Base-by-base conservation (phyloP, 2,329 filamentous ascomycete species). In the Fusarium abutilonis region DNA sequence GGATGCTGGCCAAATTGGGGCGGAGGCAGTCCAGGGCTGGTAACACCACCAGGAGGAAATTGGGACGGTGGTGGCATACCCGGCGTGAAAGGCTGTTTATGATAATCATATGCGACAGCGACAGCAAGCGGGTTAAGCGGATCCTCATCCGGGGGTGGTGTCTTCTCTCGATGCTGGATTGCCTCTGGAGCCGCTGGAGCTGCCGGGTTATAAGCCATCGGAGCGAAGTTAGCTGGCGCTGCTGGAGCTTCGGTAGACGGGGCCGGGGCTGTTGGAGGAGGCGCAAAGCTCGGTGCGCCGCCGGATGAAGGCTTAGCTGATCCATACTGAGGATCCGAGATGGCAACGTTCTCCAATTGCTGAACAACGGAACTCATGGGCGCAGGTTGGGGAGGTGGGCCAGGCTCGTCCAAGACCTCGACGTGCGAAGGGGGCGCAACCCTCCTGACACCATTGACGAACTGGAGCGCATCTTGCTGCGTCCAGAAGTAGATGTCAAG, bases 401-500 rank as follows among this genome's bases (percentile, higher is more conserved):
- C 77, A 3, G 89, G 89, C 69, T 89, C 88, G 68, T 90, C 86
- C 35, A 83, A 77, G n/a, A 91, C 79, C 32, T 87, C 83, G 29
- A 90, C 79, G 60, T 88, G 86, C 9, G 80, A 75, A 0, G 80
- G 72, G 4, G 89, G 87, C 23, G 92, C 74, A 5, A 92, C 83
- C 51, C 86, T 82, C 46, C 88, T 81, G 51, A 92, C 78, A 13
- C 86, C 87, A 67, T 89, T 89, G 59, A 93, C 77, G 64, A 93
- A 91, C 53, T 86, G 83, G 26, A 86, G 78, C 1, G 90, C 89
- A 75, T 93, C 90, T 52, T 86, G 81, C 58, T 86, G 85, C 0
- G 87, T 91, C 89, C 89, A 93, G 71, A 93, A 90, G 77, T 94
- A 94, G 13, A 93, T 78, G 70, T 93, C 90, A 54, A 93, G 73